Conservation (phyloP, 2,329 filamentous ascomycete genomes). For the Monilinia vaccinii-corymbosi region DNA sequence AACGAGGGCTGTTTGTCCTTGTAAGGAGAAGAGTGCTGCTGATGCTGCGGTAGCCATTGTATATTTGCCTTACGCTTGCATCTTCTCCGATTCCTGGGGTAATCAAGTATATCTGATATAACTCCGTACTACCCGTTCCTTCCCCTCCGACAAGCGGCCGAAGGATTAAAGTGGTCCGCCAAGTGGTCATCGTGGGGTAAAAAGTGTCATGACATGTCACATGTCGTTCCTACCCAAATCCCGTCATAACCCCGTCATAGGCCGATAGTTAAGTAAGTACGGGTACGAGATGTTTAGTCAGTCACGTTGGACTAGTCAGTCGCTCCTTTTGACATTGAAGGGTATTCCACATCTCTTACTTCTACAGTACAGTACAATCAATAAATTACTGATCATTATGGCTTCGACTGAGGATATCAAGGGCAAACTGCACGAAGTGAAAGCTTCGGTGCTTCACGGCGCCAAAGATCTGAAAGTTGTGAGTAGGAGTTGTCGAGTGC, state of each 20-base stretch:
- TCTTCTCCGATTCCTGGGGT: not conserved
- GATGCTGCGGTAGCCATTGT: conserved; percentile 21
- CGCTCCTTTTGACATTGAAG: not conserved
- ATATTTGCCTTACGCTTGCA: not conserved
- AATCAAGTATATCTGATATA: not conserved
- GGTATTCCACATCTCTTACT: not conserved
- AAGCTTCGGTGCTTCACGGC: conserved; percentile 29
- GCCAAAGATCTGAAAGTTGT: conserved; percentile 29
- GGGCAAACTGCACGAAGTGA: conserved; percentile 10
- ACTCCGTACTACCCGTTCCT: too few relatives aligned
- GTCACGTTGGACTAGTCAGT: not conserved
- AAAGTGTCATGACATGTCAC: not conserved
- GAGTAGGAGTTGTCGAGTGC: conserved; percentile 1
- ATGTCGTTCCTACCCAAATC: not conserved
- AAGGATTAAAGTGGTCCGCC: too few relatives aligned
- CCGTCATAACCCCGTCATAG: not conserved
- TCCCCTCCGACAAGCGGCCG: not conserved
- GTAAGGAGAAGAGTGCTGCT: conserved; percentile 28
- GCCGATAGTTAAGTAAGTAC: not conserved
- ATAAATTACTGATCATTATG: not conserved
- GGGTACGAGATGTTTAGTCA: too few relatives aligned
- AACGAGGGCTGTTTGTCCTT: conserved; percentile 32
- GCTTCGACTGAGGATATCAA: conserved; percentile 10
- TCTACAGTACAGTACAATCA: not conserved
- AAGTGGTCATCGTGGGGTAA: not conserved